These are phyloP conservation scores for Leccinum rimulosum DNA, from an alignment of 768 basidiomycete genomes.

Conservation along the genomic window DNA sequence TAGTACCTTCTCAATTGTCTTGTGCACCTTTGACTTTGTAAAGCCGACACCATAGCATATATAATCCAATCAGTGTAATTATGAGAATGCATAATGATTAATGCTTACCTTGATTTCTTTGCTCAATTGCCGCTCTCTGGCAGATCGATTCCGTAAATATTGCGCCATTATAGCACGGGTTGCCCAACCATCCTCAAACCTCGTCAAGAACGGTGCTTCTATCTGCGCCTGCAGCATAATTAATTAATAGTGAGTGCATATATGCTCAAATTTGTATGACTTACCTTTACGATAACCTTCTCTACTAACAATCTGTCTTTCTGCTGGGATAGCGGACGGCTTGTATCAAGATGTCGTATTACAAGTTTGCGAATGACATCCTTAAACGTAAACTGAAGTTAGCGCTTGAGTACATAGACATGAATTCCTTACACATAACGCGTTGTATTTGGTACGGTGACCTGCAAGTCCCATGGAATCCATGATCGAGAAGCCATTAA, in stretches of 20 bases:
- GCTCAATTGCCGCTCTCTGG: not conserved
- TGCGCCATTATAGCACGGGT: not conserved
- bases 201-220: not conserved
- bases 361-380: not conserved
- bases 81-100: not conserved
- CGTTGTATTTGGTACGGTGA: no score
- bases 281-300: not conserved
- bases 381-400: not conserved
- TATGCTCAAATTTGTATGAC: not conserved
- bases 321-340: not conserved
- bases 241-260: not conserved
- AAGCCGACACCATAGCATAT: not conserved
- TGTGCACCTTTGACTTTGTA: not conserved
- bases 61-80: not conserved
- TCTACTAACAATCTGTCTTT: not conserved
- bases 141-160: not conserved
- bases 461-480: no score
- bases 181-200: not conserved
- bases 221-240: not conserved
- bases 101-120: not conserved
- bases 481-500: no score
- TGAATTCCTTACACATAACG: no score
- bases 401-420: no score
- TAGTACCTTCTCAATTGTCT: not conserved
- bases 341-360: not conserved